Evolutionary conservation across 164 flowering plant genomes (phyloP), one percentile per base, ranked within the genome.

Genomic region (Annona cherimola): DNA sequence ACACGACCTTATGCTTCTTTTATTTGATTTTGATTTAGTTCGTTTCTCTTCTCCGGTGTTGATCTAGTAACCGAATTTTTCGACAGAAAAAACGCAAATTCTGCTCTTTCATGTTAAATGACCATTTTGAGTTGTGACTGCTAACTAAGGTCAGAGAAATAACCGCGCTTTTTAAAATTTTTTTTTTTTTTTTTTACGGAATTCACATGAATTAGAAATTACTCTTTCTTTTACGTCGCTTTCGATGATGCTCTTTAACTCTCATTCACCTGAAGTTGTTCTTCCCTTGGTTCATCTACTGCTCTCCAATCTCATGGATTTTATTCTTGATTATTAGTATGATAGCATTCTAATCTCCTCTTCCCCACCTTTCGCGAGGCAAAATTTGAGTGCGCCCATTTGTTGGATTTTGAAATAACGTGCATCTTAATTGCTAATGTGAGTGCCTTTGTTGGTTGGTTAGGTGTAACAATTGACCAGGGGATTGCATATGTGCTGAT

Each of bases 401-500:
- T 42, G 14, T 44, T 71, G 63, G 2, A 39, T 50, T 50, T 50
- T 50, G 35, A 26, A 26, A 26, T 26, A 26, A 26, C 35, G 35
- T 26, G 35, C 35, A 26, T 26, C 35, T 26, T 0, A 26, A 26
- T 0, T 26, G 35, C 35, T 26, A 26, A 26, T 26, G 35, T 26
- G 35, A 26, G 35, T 50, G 9, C 2, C 2, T 50, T 60, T 2
- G 18, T 42, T 66, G 55, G 26, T 0, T 65, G 18, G 73, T 55
- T 81, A 85, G 86, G 88, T 73, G 82, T 81, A 60, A 67, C 84
- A 41, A 84, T 86, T 55, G 86, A 86, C 78, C 86, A 83, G 70
- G 86, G 84, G n/a, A 78, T 85, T 69, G 94, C 97, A 3, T 91
- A 87, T 68, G 83, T 86, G 71, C 79, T 91, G 77, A 91, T 91